Evolutionary conservation across 352 stramenopile genomes (phyloP), one percentile per base, ranked within the genome.

Genomic region (Aphanomyces astaci): DNA sequence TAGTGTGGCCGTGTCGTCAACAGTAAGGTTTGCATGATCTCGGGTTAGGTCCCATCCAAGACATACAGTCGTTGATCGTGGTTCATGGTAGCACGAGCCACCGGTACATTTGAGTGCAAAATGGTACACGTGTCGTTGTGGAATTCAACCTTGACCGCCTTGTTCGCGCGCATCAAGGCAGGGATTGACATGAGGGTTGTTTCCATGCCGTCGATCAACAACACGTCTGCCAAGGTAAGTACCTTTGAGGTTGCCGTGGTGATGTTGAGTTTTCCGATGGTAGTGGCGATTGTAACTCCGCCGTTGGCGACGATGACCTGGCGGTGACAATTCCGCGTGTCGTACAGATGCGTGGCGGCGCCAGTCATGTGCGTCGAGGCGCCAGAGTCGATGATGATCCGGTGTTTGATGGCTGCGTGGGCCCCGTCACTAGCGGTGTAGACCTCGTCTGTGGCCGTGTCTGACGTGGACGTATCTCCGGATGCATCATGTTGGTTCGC

Each of bases 101-200:
- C 1, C 5, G 45, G 55, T 56, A 17, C 2, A 9, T 36, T 19
- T 19, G 48, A 19, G 11, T 31, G n/a, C 57, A 49, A 19, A 13
- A 30, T 56, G 27, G 22, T 32, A 25, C 39, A 27, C 31, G 66
- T 62, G 19, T 49, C 32, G 13, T 64, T 19, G 32, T 68, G 15
- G n/a, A 28, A 72, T 66, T 65, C 69, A 56, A n/a, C 33, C 22
- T 39, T 65, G 59, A 4, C 54, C 30, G 9, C 54, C 66, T 11
- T 15, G 19, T 30, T 65, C 28, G 15, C 33, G 15, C 1, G 28
- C 24, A 66, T 66, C 11, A 66, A 5, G 15, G 60, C 48, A 22
- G 60, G 36, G 22, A 66, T 15, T 0, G 60, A 66, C 28, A 66
- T 11, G 17, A 66, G 36, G 0, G 60, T 66, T 22, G 36, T 17